Base-by-base conservation (phyloP, 768 basidiomycete genomes). In the Mycena rebaudengoi region DNA sequence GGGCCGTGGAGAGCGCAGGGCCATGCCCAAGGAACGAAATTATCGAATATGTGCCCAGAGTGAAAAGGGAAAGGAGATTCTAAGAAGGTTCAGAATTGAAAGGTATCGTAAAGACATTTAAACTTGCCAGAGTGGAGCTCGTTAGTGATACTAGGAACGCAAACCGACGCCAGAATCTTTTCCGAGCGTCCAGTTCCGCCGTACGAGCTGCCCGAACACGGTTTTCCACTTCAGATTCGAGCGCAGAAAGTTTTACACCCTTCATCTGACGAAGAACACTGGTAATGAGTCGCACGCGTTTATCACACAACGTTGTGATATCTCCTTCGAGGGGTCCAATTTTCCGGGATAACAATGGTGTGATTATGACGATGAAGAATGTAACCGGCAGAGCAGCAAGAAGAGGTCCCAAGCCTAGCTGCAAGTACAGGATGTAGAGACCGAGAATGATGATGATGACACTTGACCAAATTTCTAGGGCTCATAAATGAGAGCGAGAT, bases 181-280 rank as follows among this genome's bases (percentile, higher is more conserved):
- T 65, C 44, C 64, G 64, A 26, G 64, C 64, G 7, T 48, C 50
- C 7, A 65, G 52, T 35, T 65, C 64, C 16, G 49, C 57, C 6
- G 41, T 60, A n/a, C 64, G 64, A 7, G 58, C 58, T 16, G 57
- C 51, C 8, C 44, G 39, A 33, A 65, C 64, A 20, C 58, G 35
- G 29, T 39, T 28, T 25, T 59, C 58, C 4, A 65, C 50, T 26
- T 65, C 64, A n/a, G 51, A n/a, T 53, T 60, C 64, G 21, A 59
- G 52, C 35, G 57, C 64, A n/a, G 64, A 37, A 30, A 65, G 58
- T 21, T 65, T 65, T 20, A 65, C 46, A 13, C 56, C 58, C 18
- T 54, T 65, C 8, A 65, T 39, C 30, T 65, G 64, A n/a, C 64
- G 49, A 14, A 65, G 49, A 16, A 65, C 55, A 13, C 58, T 59